Evolutionary conservation across 208 protist species (phyloP), one percentile per base, ranked within the genome.

Genomic region (Blastocrithidia nonstop): DNA sequence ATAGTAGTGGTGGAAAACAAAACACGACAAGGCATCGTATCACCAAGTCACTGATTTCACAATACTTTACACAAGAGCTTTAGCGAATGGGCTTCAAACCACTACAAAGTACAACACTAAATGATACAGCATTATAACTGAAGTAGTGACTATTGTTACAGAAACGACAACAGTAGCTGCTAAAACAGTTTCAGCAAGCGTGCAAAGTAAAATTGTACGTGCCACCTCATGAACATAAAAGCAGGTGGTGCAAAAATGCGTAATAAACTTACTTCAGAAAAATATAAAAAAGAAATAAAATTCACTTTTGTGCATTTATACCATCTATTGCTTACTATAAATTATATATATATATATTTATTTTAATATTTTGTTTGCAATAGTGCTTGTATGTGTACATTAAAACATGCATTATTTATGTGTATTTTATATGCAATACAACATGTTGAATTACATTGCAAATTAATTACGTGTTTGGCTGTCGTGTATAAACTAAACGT

Each of bases 21-120:
- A n/a, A n/a, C n/a, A n/a, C n/a, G n/a, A n/a, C n/a, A n/a, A n/a
- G n/a, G n/a, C 29, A 11, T 11, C 29, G 29, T 35, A n/a, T 35
- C 11, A 15, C 61, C 3, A n/a, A n/a, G n/a, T 82, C 77, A 1
- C 57, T 87, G 19, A 53, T 87, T 68, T 54, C 77, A 7, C 40
- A 39, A 4, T 45, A 27, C 1, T 54, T 87, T 27, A 72, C 77
- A 6, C 45, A 80, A 47, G 71, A 78, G 29, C 39, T 83, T 24
- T 33, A 50, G 33, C 28, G 45, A 8, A 59, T 68, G 15, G 67
- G 75, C 16, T 87, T 75, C 45, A 36, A 54, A 22, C 32, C 62
- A 29, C 33, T 69, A 21, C 20, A 39, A 8, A 42, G 58, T 26
- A 37, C 49, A 0, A 46, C 44, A 13, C 37, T 76, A 24, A 28